phyloP scores from a whole-genome alignment of 2,329 filamentous ascomycete genomes.

The Stachybotrys chartarum region DNA sequence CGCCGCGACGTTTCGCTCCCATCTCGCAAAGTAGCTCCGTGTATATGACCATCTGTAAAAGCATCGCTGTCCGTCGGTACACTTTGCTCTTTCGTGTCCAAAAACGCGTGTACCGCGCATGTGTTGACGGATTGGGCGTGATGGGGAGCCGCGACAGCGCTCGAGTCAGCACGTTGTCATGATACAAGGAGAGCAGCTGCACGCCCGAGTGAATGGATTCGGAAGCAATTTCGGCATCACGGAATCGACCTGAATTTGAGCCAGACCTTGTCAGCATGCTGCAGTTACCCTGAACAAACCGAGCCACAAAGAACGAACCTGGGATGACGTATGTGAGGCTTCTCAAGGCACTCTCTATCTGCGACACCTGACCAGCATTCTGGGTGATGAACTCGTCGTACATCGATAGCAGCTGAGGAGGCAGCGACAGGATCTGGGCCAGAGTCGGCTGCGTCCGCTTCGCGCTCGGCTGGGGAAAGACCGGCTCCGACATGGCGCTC shows the following conservation, averaged over 20 bases:
- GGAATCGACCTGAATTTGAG: conserved; percentile 57
- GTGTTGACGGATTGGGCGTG: conserved; percentile 46
- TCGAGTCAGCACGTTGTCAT: conserved; percentile 75
- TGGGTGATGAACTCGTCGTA: conserved; percentile 91
- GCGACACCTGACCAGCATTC: conserved; percentile 87
- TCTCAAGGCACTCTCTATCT: conserved; percentile 88
- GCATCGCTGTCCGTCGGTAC: conserved; percentile 74
- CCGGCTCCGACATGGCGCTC: not conserved
- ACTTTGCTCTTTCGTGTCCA: conserved; percentile 57
- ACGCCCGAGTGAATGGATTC: conserved; percentile 86
- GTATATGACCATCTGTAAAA: conserved; percentile 87
- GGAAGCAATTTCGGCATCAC: conserved; percentile 90
- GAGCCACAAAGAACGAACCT: conserved; percentile 36
- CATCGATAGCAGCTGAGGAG: conserved; percentile 59
- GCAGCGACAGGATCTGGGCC: conserved; percentile 44
- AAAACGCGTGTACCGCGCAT: conserved; percentile 60
- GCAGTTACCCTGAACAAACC: not conserved
- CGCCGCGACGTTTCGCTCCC: conserved; percentile 80
- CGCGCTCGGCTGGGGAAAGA: not conserved
- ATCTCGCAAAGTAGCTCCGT: conserved; percentile 97
- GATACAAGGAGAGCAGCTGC: conserved; percentile 85
- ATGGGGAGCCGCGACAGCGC: conserved; percentile 52
- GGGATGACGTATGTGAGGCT: conserved; percentile 95
- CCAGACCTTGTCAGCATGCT: not conserved
- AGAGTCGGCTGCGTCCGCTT: conserved; percentile 14